Percentiles rank a stretch among this genome's conserved stretches.
Conservation (phyloP, 2,329 filamentous ascomycete genomes). For the Fusarium newnesense region DNA sequence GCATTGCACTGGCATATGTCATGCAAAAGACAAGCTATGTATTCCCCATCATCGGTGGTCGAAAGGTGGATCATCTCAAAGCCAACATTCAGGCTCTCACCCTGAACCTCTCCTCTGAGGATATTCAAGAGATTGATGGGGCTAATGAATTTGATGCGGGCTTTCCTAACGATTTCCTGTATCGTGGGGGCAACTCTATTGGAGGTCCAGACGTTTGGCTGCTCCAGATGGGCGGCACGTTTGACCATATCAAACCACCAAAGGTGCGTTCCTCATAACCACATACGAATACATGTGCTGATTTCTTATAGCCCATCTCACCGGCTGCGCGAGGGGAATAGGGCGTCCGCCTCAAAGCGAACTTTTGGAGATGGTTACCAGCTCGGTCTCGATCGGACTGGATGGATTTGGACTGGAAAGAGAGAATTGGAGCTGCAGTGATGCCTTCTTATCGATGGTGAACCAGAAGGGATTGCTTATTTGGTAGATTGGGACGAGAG, state of each 20-base stretch:
- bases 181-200: slow-evolving; percentile 51
- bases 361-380: slow-evolving; percentile 49
- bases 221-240: slow-evolving; percentile 58
- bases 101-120: slow-evolving; percentile 67
- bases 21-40: slow-evolving; percentile 77
- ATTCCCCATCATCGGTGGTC: slow-evolving; percentile 77
- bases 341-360: slow-evolving; percentile 48
- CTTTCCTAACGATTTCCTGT: slow-evolving; percentile 73
- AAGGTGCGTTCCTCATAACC: slow-evolving; percentile 45
- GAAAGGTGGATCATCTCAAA: slow-evolving; percentile 75
- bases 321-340: slow-evolving; percentile 56
- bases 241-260: slow-evolving; percentile 60
- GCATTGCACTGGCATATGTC: slow-evolving; percentile 76
- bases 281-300: background rate
- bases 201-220: slow-evolving; percentile 57
- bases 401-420: slow-evolving; percentile 16
- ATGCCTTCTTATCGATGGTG: slow-evolving; percentile 16
- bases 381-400: slow-evolving; percentile 15
- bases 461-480: background rate
- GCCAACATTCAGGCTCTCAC: slow-evolving; percentile 75
- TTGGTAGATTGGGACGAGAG: background rate
- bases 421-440: background rate
- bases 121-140: slow-evolving; percentile 73
- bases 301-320: slow-evolving; percentile 51
- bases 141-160: slow-evolving; percentile 71